Conservation (phyloP, 176 grass and related monocot species). For the Cenchrus fungigraminus region DNA sequence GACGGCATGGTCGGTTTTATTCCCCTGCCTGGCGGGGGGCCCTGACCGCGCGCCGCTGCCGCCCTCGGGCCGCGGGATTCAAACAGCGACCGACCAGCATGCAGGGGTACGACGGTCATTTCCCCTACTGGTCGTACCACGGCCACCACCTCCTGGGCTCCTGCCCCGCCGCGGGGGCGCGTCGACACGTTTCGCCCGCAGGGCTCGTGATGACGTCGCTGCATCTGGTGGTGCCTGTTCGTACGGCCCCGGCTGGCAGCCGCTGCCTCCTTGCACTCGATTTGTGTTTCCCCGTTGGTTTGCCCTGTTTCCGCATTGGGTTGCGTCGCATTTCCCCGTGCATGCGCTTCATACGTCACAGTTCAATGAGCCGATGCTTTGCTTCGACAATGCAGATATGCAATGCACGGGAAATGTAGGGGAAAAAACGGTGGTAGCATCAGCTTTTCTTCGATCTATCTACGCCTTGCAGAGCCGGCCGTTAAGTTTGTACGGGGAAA, state of each 20-base stretch:
- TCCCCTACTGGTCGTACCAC: not conserved
- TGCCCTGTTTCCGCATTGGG: not conserved
- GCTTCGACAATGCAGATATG: too few relatives aligned
- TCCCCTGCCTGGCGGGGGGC: conserved; percentile 12
- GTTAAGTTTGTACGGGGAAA: too few relatives aligned
- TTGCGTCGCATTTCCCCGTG: too few relatives aligned
- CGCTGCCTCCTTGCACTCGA: not conserved
- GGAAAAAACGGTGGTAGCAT: too few relatives aligned
- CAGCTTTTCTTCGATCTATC: too few relatives aligned
- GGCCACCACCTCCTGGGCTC: not conserved
- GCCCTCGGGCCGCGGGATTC: conserved; percentile 24
- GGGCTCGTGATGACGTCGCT: not conserved
- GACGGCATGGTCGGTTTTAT: conserved; percentile 54
- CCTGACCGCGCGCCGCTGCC: not conserved
- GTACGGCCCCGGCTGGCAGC: too few relatives aligned
- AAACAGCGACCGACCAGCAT: not conserved
- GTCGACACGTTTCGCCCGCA: conserved; percentile 16
- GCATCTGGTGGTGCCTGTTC: not conserved
- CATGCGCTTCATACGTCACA: too few relatives aligned
- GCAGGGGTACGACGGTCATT: conserved; percentile 24
- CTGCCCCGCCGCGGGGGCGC: too few relatives aligned
- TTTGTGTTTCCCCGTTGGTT: not conserved
- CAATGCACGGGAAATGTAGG: too few relatives aligned
- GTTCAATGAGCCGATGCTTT: too few relatives aligned
- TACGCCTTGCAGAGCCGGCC: too few relatives aligned